Percentiles rank a stretch among this genome's conserved stretches.
Conservation (phyloP, 2,329 filamentous ascomycete species). For the Ustulina deusta region DNA sequence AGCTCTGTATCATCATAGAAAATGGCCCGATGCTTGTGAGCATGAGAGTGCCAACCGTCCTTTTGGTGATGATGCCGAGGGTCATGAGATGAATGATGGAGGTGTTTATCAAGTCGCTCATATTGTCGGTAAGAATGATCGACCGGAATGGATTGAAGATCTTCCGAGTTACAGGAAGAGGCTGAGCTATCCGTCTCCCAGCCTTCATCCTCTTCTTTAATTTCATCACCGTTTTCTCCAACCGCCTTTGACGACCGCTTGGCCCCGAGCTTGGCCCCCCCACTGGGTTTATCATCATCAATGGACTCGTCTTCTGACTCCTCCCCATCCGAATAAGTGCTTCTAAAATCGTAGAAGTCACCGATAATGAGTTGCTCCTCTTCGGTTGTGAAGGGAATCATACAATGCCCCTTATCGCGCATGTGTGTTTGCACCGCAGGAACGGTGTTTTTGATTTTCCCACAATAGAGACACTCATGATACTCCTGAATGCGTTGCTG, state of each 20-base stretch:
- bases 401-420: conserved; percentile 96
- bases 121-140: conserved; percentile 78
- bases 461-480: conserved; percentile 89
- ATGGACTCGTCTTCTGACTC: conserved; percentile 68
- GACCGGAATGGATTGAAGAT: conserved; percentile 82
- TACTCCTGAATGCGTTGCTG: conserved; percentile 83
- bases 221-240: conserved; percentile 66
- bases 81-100: conserved; percentile 79
- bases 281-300: conserved; percentile 62
- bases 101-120: conserved; percentile 77
- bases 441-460: conserved; percentile 81
- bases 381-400: conserved; percentile 90
- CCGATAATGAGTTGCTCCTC: conserved; percentile 94
- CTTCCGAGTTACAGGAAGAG: conserved; percentile 89
- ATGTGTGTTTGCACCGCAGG: conserved; percentile 94
- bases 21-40: conserved; percentile 81
- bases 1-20: conserved; percentile 95
- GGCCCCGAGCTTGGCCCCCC: conserved; percentile 77
- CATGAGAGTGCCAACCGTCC: conserved; percentile 85
- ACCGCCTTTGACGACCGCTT: conserved; percentile 66
- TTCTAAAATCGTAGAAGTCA: conserved; percentile 96
- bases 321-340: conserved; percentile 89
- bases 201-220: conserved; percentile 74
- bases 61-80: conserved; percentile 78
- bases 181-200: conserved; percentile 96